Conservation (phyloP, 371 early-diverging fungal genomes). For the Massospora cicadina region DNA sequence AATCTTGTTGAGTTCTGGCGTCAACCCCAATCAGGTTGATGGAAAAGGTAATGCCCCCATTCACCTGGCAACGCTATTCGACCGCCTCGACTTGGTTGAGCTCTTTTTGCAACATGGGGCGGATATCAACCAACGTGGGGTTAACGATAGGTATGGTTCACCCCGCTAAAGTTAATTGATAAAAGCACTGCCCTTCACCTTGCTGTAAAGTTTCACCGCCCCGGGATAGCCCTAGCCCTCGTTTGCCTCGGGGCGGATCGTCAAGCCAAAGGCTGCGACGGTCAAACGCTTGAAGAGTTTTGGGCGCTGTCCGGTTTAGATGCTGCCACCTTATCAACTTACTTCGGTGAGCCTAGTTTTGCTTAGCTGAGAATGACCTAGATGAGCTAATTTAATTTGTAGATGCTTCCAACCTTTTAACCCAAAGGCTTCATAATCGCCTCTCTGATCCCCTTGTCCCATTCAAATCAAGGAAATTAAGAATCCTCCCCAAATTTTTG, state of each 20-base stretch:
- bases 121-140: background rate
- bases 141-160: background rate
- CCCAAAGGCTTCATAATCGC: background rate
- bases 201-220: conserved; percentile 3
- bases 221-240: background rate
- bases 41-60: background rate
- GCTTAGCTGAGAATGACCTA: background rate
- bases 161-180: background rate
- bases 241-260: background rate
- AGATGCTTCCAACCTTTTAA: background rate
- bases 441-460: background rate
- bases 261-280: background rate
- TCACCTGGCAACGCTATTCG: background rate
- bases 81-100: background rate
- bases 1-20: background rate
- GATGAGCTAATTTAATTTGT: background rate
- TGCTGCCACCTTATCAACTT: background rate
- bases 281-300: background rate
- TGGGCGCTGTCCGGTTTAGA: background rate
- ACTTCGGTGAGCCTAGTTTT: background rate
- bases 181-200: conserved; percentile 3
- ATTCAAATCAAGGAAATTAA: background rate
- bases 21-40: background rate
- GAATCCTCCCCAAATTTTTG: background rate
- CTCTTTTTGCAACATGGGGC: background rate